Evolutionary conservation across 495 filamentous ascomycete species (phyloP).

Genomic region (Cladorrhinum samala): DNA sequence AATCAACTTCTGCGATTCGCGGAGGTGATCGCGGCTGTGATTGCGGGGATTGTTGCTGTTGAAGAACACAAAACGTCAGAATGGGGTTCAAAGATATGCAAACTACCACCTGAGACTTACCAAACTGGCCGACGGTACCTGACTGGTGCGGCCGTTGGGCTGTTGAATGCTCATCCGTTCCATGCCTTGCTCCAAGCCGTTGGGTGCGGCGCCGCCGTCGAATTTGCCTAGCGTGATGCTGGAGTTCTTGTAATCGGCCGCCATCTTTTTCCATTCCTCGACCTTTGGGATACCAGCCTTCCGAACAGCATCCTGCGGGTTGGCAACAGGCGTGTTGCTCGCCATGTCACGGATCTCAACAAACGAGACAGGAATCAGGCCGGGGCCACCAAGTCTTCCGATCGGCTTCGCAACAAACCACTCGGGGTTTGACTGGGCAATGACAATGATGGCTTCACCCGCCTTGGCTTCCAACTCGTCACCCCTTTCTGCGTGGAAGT

Average conservation of each 20-base stretch:
- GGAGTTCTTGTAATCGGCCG: conserved; percentile 97
- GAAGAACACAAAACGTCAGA: conserved; percentile 1
- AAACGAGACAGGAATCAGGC: conserved; percentile 93
- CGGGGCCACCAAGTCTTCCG: conserved; percentile 85
- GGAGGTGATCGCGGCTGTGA: conserved; percentile 20
- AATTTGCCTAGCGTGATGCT: conserved; percentile 94
- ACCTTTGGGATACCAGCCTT: conserved; percentile 93
- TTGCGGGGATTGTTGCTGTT: conserved; percentile 4
- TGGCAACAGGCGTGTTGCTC: conserved; percentile 70
- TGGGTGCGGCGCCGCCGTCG: conserved; percentile 47
- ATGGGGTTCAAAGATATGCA: neutral
- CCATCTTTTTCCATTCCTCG: conserved; percentile 99
- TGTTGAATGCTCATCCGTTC: conserved; percentile 70
- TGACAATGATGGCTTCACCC: conserved; percentile 95
- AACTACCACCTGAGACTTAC: conserved; percentile 29
- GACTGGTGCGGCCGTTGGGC: conserved; percentile 37
- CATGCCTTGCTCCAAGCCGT: conserved; percentile 60
- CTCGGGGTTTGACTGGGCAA: conserved; percentile 98
- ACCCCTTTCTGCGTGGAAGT: conserved; percentile 90
- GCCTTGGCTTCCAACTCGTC: conserved; percentile 93
- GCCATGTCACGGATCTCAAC: conserved; percentile 95
- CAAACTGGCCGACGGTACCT: conserved; percentile 33
- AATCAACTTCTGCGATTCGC: conserved; percentile 28
- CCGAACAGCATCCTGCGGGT: conserved; percentile 79
- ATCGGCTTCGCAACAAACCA: conserved; percentile 99